Evolutionary conservation across 1,284 basidiomycete genomes (phyloP).

Genomic region (Naganishia albida): DNA sequence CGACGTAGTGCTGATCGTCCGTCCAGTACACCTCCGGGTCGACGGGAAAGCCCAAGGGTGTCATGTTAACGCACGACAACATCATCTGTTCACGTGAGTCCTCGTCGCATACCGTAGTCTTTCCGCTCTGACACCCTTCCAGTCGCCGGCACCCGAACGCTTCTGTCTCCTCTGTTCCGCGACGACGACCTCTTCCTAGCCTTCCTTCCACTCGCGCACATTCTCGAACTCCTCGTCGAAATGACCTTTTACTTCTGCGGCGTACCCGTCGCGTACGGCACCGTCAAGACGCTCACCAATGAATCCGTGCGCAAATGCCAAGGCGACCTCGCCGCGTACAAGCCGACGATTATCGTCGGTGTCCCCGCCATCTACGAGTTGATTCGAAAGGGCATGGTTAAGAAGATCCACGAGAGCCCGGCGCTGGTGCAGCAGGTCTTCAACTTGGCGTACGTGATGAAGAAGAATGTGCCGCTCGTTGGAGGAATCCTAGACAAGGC

Average conservation of each 20-base stretch:
- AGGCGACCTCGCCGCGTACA: constrained; percentile 76
- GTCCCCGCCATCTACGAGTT: constrained; percentile 88
- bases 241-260: constrained; percentile 31
- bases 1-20: not conserved
- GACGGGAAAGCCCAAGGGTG: constrained; percentile 89
- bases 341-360: constrained; percentile 78
- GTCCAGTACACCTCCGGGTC: constrained; percentile 78
- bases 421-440: constrained; percentile 55
- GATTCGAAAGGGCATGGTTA: constrained; percentile 82
- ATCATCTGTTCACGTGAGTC: constrained; percentile 67
- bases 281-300: constrained; percentile 64
- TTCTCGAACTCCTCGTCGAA: constrained; percentile 61
- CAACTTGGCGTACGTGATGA: constrained; percentile 65
- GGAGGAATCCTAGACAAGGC: constrained; percentile 67
- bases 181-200: constrained; percentile 73
- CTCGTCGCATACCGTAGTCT: not conserved
- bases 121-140: constrained; percentile 6
- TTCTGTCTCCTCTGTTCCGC: constrained; percentile 71
- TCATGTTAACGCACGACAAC: constrained; percentile 81
- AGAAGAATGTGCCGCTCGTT: constrained; percentile 68
- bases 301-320: constrained; percentile 78
- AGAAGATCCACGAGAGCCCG: constrained; percentile 61
- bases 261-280: constrained; percentile 31
- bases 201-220: constrained; percentile 85
- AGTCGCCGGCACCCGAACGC: constrained; percentile 68